These are phyloP conservation scores for Rhodotorula glutinis DNA, from an alignment of 1,284 basidiomycete species.

Conservation along the genomic window DNA sequence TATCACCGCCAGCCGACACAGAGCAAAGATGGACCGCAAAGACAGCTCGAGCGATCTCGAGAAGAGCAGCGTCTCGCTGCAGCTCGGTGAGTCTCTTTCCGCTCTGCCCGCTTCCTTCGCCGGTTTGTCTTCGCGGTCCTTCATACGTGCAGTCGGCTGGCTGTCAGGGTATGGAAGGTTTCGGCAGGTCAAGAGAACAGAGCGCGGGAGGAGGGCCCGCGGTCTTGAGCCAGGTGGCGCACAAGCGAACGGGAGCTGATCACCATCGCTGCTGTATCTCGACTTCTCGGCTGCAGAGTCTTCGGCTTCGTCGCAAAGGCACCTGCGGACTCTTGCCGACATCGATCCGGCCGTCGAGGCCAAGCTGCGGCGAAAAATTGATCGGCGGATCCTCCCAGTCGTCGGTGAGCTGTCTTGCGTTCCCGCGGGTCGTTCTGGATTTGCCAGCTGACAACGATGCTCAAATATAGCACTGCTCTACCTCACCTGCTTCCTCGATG, in stretches of 20 bases:
- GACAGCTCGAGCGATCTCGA: neutral
- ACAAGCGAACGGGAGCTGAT: too few species aligned
- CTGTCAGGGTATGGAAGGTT: too few species aligned
- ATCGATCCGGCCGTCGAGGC: conserved; percentile 46
- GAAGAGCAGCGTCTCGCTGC: neutral
- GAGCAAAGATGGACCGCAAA: too few species aligned
- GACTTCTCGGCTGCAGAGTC: neutral
- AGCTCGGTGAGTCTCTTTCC: neutral
- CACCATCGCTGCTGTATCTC: too few species aligned
- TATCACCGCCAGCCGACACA: too few species aligned
- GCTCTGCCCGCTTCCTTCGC: neutral
- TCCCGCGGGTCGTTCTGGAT: too few species aligned
- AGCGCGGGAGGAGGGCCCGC: neutral
- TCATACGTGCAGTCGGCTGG: neutral
- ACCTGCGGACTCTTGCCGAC: neutral
- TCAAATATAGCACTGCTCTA: too few species aligned
- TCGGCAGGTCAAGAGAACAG: neutral
- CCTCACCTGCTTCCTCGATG: too few species aligned
- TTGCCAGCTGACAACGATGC: too few species aligned
- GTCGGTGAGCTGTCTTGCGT: neutral
- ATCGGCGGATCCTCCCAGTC: conserved; percentile 36
- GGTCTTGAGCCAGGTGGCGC: too few species aligned
- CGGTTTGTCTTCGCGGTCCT: neutral
- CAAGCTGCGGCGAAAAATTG: conserved; percentile 37
- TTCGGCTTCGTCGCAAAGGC: neutral